Evolutionary conservation across 2,329 filamentous ascomycete species (phyloP).

Genomic region (Alternaria brassicae): DNA sequence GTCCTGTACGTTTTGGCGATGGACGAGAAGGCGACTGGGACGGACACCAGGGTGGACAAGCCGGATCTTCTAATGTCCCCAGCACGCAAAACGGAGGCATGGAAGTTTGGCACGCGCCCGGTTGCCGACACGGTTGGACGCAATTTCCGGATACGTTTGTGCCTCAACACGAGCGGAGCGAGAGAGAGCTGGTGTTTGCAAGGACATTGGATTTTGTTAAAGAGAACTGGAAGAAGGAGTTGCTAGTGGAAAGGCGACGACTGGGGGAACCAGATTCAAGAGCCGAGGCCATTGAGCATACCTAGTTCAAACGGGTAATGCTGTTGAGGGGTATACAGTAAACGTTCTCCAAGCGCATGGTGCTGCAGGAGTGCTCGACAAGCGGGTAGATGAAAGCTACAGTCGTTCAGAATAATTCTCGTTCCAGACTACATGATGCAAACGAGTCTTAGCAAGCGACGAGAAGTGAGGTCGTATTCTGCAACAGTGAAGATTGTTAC

Average conservation of each 20-base stretch:
- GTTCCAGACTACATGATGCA: background rate
- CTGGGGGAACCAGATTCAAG: constrained; percentile 26
- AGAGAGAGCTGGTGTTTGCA: constrained; percentile 47
- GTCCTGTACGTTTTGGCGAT: constrained; percentile 47
- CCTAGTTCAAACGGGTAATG: constrained; percentile 13
- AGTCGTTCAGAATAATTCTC: background rate
- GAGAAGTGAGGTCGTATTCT: background rate
- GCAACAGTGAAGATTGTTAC: background rate
- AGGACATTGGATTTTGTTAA: constrained; percentile 48
- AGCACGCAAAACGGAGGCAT: constrained; percentile 43
- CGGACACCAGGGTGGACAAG: constrained; percentile 28
- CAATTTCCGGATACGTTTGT: constrained; percentile 52
- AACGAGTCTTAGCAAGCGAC: background rate
- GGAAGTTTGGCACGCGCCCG: constrained; percentile 49
- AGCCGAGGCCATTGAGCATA: constrained; percentile 29
- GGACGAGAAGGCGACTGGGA: constrained; percentile 42
- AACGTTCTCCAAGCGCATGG: background rate
- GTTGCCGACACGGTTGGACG: constrained; percentile 53
- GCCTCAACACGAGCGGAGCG: constrained; percentile 48
- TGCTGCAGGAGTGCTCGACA: background rate
- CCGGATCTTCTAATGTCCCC: constrained; percentile 19
- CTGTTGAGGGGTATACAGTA: background rate
- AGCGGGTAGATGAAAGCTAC: background rate
- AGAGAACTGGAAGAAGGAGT: constrained; percentile 43
- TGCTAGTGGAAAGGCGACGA: constrained; percentile 21